These are phyloP conservation scores for Hypoxylon fuscum DNA, from an alignment of 495 filamentous ascomycete species.

Conservation along the genomic window DNA sequence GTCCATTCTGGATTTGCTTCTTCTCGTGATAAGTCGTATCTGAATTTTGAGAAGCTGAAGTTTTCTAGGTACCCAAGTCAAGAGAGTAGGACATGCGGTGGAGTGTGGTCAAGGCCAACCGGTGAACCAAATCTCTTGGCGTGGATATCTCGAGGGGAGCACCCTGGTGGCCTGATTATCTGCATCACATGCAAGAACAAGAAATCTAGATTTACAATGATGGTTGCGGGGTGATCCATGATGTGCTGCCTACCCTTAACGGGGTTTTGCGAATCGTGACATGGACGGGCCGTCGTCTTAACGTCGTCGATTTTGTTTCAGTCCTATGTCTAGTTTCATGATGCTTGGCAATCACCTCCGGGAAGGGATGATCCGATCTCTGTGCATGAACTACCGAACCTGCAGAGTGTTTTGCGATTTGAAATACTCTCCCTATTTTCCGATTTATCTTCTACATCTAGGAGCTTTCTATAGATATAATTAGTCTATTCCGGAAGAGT, in stretches of 20 bases:
- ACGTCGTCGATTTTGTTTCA: conserved; percentile 65
- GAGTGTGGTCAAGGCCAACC: neutral
- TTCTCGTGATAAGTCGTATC: conserved; percentile 16
- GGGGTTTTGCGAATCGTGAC: neutral
- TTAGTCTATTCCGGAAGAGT: conserved; percentile 19
- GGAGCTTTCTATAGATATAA: neutral
- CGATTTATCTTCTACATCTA: conserved; percentile 38
- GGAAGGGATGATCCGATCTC: conserved; percentile 38
- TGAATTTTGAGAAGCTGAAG: neutral
- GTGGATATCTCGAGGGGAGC: neutral
- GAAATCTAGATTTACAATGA: conserved; percentile 15
- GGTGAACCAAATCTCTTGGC: conserved; percentile 3
- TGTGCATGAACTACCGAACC: conserved; percentile 52
- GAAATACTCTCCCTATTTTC: conserved; percentile 69
- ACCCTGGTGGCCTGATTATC: conserved; percentile 29
- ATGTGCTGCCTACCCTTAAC: conserved; percentile 7
- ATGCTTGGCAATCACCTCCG: conserved; percentile 58
- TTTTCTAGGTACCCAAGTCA: neutral
- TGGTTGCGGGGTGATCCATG: conserved; percentile 20
- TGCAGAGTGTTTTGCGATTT: conserved; percentile 58
- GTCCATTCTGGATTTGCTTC: neutral
- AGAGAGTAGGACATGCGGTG: neutral
- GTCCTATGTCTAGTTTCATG: conserved; percentile 47
- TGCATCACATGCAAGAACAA: conserved; percentile 34
- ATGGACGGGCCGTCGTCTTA: conserved; percentile 38